These are phyloP conservation scores for Pseudohyphozyma bogoriensis DNA, from an alignment of 768 basidiomycete species.

Conservation along the genomic window DNA sequence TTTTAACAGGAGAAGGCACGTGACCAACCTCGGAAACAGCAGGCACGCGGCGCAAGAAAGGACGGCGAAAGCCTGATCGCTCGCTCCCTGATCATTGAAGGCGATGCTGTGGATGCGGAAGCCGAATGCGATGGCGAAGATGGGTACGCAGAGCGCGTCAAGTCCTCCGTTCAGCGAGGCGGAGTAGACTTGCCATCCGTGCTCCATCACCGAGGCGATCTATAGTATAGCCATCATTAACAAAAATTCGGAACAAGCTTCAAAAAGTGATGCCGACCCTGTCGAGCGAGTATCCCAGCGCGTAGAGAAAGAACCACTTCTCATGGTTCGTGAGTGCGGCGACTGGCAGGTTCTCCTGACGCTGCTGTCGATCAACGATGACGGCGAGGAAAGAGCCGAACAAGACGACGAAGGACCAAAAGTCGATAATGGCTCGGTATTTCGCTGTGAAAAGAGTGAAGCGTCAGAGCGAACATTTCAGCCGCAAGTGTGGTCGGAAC, in stretches of 20 bases:
- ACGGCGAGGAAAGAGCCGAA: slow-evolving; percentile 27
- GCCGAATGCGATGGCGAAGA: slow-evolving; percentile 22
- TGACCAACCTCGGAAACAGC: slow-evolving; percentile 54
- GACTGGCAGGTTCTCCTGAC: slow-evolving; percentile 9
- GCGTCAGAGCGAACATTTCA: not conserved
- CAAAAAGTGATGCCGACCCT: no score
- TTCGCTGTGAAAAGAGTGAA: not conserved
- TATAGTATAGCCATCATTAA: no score
- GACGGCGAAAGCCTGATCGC: slow-evolving; percentile 22
- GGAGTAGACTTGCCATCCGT: slow-evolving; percentile 24
- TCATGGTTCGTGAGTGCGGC: slow-evolving; percentile 8
- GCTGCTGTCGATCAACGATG: slow-evolving; percentile 21
- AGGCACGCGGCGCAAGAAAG: slow-evolving; percentile 20
- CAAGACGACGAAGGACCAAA: slow-evolving; percentile 19
- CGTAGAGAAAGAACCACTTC: slow-evolving; percentile 28
- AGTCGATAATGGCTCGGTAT: slow-evolving; percentile 25
- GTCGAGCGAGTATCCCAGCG: slow-evolving; percentile 27
- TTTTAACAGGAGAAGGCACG: slow-evolving; percentile 45
- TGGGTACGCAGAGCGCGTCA: slow-evolving; percentile 18
- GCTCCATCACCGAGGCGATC: slow-evolving; percentile 20
- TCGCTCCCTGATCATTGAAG: slow-evolving; percentile 4
- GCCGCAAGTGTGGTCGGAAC: not conserved
- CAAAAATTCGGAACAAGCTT: no score
- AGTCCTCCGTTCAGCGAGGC: slow-evolving; percentile 17
- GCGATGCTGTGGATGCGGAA: slow-evolving; percentile 11